A percentile compares a stretch with the other conserved stretches of the same genome.
These are phyloP conservation scores for Mycosphaerelloides madeirae DNA, from an alignment of 2,329 filamentous ascomycete genomes.

Conservation along the genomic window DNA sequence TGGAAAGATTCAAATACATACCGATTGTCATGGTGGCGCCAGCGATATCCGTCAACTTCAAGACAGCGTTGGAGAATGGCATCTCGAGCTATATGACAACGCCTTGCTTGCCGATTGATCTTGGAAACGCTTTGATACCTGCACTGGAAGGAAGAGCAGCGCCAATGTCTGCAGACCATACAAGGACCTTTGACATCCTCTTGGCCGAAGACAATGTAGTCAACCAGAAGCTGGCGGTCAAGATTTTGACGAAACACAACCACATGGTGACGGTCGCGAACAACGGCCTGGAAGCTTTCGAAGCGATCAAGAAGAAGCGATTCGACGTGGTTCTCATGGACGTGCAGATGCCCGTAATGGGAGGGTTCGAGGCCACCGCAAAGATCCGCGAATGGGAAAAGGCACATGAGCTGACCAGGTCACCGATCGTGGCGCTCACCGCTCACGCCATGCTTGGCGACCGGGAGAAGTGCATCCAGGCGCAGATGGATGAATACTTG, in stretches of 20 bases:
- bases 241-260: constrained; percentile 96
- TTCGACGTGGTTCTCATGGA: constrained; percentile 99
- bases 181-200: constrained; percentile 90
- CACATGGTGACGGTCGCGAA: constrained; percentile 88
- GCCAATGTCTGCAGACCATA: constrained; percentile 86
- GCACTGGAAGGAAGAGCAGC: constrained; percentile 90
- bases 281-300: constrained; percentile 88
- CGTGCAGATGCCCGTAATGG: constrained; percentile 99
- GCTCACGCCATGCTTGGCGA: constrained; percentile 99
- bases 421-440: constrained; percentile 93
- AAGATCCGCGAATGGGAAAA: constrained; percentile 96
- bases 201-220: constrained; percentile 96
- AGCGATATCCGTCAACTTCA: constrained; percentile 82
- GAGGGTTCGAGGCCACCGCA: constrained; percentile 92
- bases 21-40: constrained; percentile 90
- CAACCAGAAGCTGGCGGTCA: constrained; percentile 91
- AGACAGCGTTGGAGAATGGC: constrained; percentile 87
- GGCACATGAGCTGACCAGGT: constrained; percentile 71
- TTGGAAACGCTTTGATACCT: constrained; percentile 93
- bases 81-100: constrained; percentile 99
- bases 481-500: constrained; percentile 98
- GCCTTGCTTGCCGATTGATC: constrained; percentile 85
- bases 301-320: constrained; percentile 84
- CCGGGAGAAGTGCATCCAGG: constrained; percentile 94
- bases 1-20: constrained; percentile 96